Conservation (phyloP, 495 filamentous ascomycete genomes). For the Evernia prunastri region DNA sequence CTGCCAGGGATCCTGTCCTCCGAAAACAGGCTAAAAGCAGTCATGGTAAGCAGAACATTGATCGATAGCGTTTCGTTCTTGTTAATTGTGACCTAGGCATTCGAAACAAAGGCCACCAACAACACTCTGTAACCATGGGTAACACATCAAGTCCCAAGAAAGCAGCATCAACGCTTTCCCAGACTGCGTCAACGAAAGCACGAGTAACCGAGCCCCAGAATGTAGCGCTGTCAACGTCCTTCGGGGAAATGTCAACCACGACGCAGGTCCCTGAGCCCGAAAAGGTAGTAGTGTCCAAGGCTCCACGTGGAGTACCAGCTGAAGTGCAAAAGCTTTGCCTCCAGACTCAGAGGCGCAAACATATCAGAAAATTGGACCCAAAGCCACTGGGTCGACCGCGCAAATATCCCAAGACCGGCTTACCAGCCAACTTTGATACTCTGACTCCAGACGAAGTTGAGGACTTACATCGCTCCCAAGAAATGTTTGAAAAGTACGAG, state of each 20-base stretch:
- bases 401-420: slow-evolving; percentile 19
- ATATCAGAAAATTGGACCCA: neutral
- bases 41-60: slow-evolving; percentile 27
- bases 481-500: slow-evolving; percentile 20
- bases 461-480: slow-evolving; percentile 16
- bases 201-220: neutral
- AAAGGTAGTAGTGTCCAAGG: neutral
- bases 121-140: neutral
- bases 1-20: slow-evolving; percentile 34
- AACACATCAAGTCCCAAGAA: neutral
- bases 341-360: neutral
- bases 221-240: neutral
- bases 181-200: neutral
- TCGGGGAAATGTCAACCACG: neutral
- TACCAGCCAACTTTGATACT: slow-evolving; percentile 17
- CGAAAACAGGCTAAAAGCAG: slow-evolving; percentile 30
- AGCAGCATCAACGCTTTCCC: neutral
- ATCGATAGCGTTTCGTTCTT: neutral
- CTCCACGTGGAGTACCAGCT: neutral
- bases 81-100: slow-evolving; percentile 2
- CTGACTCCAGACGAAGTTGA: slow-evolving; percentile 13
- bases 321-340: neutral
- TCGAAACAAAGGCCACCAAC: neutral
- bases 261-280: neutral
- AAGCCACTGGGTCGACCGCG: slow-evolving; percentile 21